Base-by-base conservation (phyloP, 148 eudicot species). In the Rhododendron mucronatum region DNA sequence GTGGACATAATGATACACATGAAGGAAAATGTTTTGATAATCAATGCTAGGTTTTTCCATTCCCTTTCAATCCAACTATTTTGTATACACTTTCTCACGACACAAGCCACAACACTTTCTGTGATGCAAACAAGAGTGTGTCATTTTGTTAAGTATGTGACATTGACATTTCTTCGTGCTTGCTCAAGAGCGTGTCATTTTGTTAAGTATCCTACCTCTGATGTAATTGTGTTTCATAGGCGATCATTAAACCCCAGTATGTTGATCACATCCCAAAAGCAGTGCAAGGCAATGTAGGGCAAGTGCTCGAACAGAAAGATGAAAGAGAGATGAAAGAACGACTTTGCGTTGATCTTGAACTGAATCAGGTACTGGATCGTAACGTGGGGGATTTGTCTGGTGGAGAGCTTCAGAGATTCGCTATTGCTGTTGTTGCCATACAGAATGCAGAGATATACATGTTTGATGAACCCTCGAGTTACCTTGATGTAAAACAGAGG, bases 391-490 rank as follows among this genome's bases (percentile, higher is more conserved):
- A 96, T 84, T 90, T 96, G 85, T 96, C 99, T 12, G 99, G 99
- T 86, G 96, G 99, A 53, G 99, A 95, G 91, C 94, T 96, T 84
- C 99, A 96, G 90, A 94, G 99, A 90, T 96, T 96, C 87, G 98
- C 96, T 26, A 95, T 96, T 87, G 98, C 96, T 63, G 99, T 96
- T 81, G 99, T 96, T 48, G 95, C 95, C 53, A 91, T 96, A 63
- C 98, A 93, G 82, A 91, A 84, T 91, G 98, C 95, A 12, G 98
- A 96, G 86, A 95, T 96, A 85, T 96, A 91, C 84, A 96, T 96
- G 99, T 96, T 96, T 88, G 99, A 96, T 83, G 99, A 96, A 61
- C 99, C 99, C 55, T 96, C 98, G 82, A 96, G 98, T 93, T 95
- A 96, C 88, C 93, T 96, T 81, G 98, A 96, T 93, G 98, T 96